Conservation (phyloP, 495 filamentous ascomycete genomes). For the Patellaria atrata region DNA sequence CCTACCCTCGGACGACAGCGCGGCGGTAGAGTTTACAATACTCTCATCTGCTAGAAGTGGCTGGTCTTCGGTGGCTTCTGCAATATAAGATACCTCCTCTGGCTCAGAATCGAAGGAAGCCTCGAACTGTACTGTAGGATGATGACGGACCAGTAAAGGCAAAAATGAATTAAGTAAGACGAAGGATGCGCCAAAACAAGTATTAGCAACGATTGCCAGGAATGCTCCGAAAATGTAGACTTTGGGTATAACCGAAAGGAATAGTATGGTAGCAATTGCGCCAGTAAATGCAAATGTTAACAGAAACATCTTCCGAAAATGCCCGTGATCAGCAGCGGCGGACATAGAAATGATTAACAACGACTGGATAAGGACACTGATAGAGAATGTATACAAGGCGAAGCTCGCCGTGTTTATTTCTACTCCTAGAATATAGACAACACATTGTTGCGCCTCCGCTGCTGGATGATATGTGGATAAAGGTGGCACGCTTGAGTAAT, state of each 20-base stretch:
- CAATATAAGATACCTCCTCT: slow-evolving; percentile 5
- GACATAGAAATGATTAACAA: slow-evolving; percentile 89
- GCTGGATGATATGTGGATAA: slow-evolving; percentile 4
- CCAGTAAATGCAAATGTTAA: slow-evolving; percentile 72
- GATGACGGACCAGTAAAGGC: slow-evolving; percentile 30
- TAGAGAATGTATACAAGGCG: slow-evolving; percentile 94
- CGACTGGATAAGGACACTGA: slow-evolving; percentile 79
- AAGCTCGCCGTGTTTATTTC: slow-evolving; percentile 95
- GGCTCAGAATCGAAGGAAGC: slow-evolving; percentile 3
- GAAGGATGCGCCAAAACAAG: slow-evolving; percentile 40
- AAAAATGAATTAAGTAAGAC: slow-evolving; percentile 34
- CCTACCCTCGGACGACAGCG: slow-evolving; percentile 16
- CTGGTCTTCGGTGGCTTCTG: slow-evolving; percentile 14
- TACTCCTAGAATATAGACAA: slow-evolving; percentile 65
- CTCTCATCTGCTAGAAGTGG: slow-evolving; percentile 10
- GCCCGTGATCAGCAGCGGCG: slow-evolving; percentile 89
- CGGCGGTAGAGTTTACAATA: slow-evolving; percentile 19
- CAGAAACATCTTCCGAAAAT: slow-evolving; percentile 76
- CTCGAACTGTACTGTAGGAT: slow-evolving; percentile 23
- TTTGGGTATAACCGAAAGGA: slow-evolving; percentile 58
- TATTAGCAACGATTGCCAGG: slow-evolving; percentile 79
- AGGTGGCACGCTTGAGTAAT: slow-evolving; percentile 6
- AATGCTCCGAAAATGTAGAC: slow-evolving; percentile 69
- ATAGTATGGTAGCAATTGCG: slow-evolving; percentile 72
- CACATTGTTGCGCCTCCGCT: slow-evolving; percentile 49